Percentiles rank a stretch among this genome's conserved stretches.
Conservation (phyloP, 1,139 yeast genomes). For the Protomyces gravidus region DNA sequence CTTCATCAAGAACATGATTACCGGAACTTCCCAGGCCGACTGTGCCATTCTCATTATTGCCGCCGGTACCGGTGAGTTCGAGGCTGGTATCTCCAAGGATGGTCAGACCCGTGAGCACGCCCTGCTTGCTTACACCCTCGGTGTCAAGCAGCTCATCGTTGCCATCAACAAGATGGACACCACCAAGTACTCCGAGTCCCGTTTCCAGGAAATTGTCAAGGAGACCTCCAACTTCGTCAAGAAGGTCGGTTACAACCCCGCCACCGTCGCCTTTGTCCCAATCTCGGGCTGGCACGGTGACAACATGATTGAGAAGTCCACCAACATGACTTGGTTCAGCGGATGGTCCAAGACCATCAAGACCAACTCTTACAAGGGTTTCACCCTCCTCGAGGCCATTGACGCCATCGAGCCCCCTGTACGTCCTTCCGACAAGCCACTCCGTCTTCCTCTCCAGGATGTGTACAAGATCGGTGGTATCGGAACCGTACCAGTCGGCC, state of each 20-base stretch:
- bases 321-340: conserved; percentile 89
- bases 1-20: conserved; percentile 92
- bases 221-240: conserved; percentile 83
- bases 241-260: conserved; percentile 92
- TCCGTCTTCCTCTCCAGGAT: conserved; percentile 87
- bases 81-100: conserved; percentile 90
- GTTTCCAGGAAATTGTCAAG: conserved; percentile 78
- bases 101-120: conserved; percentile 96
- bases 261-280: conserved; percentile 86
- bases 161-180: conserved; percentile 95
- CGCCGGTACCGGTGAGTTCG: conserved; percentile 91
- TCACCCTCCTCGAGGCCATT: conserved; percentile 83
- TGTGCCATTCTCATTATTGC: conserved; percentile 87
- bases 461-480: conserved; percentile 92
- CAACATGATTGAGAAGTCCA: conserved; percentile 79
- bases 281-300: conserved; percentile 94
- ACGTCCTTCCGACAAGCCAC: conserved; percentile 86
- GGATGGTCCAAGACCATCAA: conserved; percentile 86
- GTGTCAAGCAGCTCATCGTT: conserved; percentile 83
- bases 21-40: conserved; percentile 94
- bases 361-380: conserved; percentile 67
- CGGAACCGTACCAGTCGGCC: conserved; percentile 92
- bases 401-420: conserved; percentile 80
- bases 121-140: conserved; percentile 80
- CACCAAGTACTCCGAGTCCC: conserved; percentile 75